phyloP scores from a whole-genome alignment of 106 monocot species.

The Acorus calamus region DNA sequence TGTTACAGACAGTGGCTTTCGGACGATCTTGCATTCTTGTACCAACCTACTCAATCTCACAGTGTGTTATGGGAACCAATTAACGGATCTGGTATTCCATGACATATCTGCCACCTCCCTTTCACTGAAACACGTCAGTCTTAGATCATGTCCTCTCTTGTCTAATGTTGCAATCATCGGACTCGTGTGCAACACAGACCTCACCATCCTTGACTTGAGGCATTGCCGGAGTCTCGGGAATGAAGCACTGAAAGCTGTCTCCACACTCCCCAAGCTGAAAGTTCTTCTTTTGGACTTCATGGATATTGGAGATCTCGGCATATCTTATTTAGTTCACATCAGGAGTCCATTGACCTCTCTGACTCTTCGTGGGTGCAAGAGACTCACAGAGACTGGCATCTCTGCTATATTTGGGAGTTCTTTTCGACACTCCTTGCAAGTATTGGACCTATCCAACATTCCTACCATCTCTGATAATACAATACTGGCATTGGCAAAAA shows the following conservation, averaged over 20 bases:
- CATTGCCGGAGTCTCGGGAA: slow-evolving; percentile 75
- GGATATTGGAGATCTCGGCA: slow-evolving; percentile 51
- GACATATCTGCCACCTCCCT: slow-evolving; percentile 93
- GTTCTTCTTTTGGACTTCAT: slow-evolving; percentile 59
- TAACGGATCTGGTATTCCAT: slow-evolving; percentile 92
- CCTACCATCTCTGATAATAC: slow-evolving; percentile 63
- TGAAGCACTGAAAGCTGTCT: slow-evolving; percentile 40
- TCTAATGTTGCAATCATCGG: slow-evolving; percentile 51
- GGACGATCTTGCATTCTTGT: slow-evolving; percentile 76
- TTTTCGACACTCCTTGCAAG: slow-evolving; percentile 29
- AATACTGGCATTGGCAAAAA: slow-evolving; percentile 55
- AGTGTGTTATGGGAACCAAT: slow-evolving; percentile 72
- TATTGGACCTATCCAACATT: slow-evolving; percentile 66
- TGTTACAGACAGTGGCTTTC: slow-evolving; percentile 87
- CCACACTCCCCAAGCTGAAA: slow-evolving; percentile 52
- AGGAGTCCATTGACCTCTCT: slow-evolving; percentile 51
- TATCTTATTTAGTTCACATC: slow-evolving; percentile 58
- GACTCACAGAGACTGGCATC: slow-evolving; percentile 61
- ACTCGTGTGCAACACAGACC: slow-evolving; percentile 54
- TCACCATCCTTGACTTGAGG: slow-evolving; percentile 63
- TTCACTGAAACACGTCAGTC: slow-evolving; percentile 73
- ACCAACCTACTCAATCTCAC: slow-evolving; percentile 53
- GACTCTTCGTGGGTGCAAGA: slow-evolving; percentile 78
- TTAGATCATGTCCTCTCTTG: slow-evolving; percentile 78
- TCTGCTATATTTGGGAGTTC: slow-evolving; percentile 44